Conservation (phyloP, 495 filamentous ascomycete genomes). For the Penicillium mononematosum region DNA sequence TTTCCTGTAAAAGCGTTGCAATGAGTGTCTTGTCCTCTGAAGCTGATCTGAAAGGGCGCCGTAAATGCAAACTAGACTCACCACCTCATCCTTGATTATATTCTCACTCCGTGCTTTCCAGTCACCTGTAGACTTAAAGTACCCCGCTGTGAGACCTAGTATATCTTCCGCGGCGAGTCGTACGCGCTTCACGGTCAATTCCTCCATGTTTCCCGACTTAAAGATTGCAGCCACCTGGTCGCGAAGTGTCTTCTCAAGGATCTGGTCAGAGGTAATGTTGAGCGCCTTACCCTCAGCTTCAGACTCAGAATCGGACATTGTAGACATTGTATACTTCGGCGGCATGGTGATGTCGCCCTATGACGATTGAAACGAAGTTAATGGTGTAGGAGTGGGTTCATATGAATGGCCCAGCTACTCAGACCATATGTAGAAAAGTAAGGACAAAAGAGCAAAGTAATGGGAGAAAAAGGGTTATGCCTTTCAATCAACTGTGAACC, state of each 20-base stretch:
- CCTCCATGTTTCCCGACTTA: constrained; percentile 54
- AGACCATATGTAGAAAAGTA: not conserved
- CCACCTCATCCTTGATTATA: constrained; percentile 68
- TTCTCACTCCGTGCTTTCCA: constrained; percentile 84
- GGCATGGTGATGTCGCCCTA: constrained; percentile 27
- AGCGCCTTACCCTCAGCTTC: constrained; percentile 18
- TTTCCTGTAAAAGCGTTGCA: constrained; percentile 20
- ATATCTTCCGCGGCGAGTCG: constrained; percentile 66
- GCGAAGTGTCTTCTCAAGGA: constrained; percentile 56
- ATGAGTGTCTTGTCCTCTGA: constrained; percentile 9
- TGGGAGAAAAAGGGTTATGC: not conserved
- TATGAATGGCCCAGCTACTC: not conserved
- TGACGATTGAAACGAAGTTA: not conserved
- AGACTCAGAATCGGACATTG: constrained; percentile 39
- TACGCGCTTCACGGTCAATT: constrained; percentile 74
- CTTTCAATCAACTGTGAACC: not conserved
- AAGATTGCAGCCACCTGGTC: constrained; percentile 58
- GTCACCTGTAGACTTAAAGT: constrained; percentile 58
- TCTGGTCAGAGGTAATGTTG: constrained; percentile 32
- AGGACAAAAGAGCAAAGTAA: not conserved
- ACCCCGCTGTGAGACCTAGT: constrained; percentile 63
- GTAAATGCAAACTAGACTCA: constrained; percentile 42
- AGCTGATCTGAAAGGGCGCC: not conserved
- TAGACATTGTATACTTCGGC: constrained; percentile 35
- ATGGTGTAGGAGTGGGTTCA: not conserved